phyloP scores from a whole-genome alignment of 2,329 filamentous ascomycete genomes.

The Colletotrichum shisoi region DNA sequence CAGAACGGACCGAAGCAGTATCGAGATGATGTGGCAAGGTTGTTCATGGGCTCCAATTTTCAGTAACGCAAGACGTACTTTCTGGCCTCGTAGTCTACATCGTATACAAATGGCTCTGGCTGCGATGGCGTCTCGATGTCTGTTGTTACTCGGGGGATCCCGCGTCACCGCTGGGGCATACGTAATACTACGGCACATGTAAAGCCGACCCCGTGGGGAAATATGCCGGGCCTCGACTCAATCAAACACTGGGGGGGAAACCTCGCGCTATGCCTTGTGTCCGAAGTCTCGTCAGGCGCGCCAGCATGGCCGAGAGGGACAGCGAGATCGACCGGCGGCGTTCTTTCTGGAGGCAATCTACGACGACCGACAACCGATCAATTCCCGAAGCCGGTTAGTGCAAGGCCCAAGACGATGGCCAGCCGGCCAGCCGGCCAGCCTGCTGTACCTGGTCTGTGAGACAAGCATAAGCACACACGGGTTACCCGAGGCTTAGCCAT shows the following conservation, averaged over 20 bases:
- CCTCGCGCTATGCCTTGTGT: not conserved
- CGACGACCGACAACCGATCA: not conserved
- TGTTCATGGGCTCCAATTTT: no score
- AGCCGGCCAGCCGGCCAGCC: not conserved
- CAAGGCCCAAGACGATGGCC: not conserved
- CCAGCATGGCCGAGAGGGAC: not conserved
- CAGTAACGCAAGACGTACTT: no score
- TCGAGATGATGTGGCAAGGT: not conserved
- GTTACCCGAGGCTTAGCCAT: not conserved
- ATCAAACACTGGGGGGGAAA: not conserved
- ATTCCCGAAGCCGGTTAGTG: not conserved
- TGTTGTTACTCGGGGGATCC: no score
- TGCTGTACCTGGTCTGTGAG: not conserved
- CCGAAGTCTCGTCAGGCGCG: no score
- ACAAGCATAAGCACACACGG: not conserved
- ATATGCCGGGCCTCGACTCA: no score
- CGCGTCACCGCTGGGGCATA: no score
- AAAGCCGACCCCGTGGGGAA: no score
- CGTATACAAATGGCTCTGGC: no score
- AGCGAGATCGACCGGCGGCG: no score
- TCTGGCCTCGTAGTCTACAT: no score
- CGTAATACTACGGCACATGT: no score
- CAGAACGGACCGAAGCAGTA: not conserved
- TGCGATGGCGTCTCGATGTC: no score
- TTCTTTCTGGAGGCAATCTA: not conserved